These are phyloP conservation scores for Aspergillus vadensis DNA, from an alignment of 2,329 filamentous ascomycete genomes.

Conservation along the genomic window DNA sequence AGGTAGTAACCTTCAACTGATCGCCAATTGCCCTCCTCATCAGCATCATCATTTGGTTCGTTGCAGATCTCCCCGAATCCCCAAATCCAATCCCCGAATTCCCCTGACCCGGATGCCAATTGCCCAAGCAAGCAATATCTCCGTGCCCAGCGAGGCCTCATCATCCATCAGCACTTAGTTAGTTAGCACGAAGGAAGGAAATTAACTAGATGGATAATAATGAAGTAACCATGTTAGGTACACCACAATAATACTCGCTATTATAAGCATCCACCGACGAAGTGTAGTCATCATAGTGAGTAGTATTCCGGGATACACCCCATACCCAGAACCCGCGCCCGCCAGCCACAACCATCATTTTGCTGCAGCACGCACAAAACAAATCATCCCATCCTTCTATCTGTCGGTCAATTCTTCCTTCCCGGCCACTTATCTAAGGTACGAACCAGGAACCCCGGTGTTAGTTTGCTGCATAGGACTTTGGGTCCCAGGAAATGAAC, in stretches of 20 bases:
- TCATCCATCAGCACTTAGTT: background rate
- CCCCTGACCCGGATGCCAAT: background rate
- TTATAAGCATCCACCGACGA: background rate
- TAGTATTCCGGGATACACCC: too few species aligned
- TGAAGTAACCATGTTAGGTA: background rate
- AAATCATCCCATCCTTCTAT: background rate
- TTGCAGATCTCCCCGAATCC: conserved; percentile 2
- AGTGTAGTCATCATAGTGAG: too few species aligned
- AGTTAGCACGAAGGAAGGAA: background rate
- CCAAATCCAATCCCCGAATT: background rate
- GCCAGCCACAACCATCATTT: background rate
- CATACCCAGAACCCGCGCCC: background rate
- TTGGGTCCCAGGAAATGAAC: conserved; percentile 14
- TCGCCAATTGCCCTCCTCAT: background rate
- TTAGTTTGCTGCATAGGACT: conserved; percentile 16
- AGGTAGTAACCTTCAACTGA: background rate
- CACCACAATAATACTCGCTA: background rate
- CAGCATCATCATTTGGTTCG: too few species aligned
- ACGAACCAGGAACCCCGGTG: conserved; percentile 6
- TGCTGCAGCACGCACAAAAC: background rate
- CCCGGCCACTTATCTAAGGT: too few species aligned
- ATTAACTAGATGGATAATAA: background rate
- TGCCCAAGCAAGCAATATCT: conserved; percentile 18
- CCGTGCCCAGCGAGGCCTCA: conserved; percentile 5
- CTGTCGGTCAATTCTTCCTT: background rate